Evolutionary conservation across 495 filamentous ascomycete genomes (phyloP).

Genomic region (Lindgomyces ingoldianus): DNA sequence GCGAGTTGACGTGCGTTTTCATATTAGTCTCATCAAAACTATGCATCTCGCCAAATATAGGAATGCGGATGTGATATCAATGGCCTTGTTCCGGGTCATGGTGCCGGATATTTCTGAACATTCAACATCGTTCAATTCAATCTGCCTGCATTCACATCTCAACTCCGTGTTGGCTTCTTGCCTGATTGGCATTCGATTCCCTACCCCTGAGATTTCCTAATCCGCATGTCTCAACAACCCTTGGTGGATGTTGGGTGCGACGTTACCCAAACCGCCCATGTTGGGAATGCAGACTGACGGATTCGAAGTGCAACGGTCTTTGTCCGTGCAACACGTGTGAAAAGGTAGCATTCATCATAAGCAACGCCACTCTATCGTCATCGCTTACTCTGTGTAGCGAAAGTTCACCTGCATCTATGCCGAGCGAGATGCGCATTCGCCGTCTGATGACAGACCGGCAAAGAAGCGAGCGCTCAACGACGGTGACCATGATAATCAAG

Average conservation of each 20-base stretch:
- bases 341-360: constrained; percentile 21
- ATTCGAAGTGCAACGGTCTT: constrained; percentile 65
- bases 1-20: constrained; percentile 45
- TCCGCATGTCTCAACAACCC: constrained; percentile 4
- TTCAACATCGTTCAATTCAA: constrained; percentile 3
- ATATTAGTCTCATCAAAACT: constrained; percentile 18
- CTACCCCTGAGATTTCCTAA: not conserved
- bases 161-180: not conserved
- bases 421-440: constrained; percentile 32
- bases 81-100: not conserved
- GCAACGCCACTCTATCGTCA: not conserved
- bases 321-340: constrained; percentile 66
- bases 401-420: constrained; percentile 36
- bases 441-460: constrained; percentile 15
- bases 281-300: constrained; percentile 3
- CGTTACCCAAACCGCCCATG: not conserved
- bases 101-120: constrained; percentile 4
- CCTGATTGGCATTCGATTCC: not conserved
- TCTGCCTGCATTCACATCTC: not conserved
- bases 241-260: not conserved
- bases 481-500: not conserved
- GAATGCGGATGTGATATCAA: not conserved
- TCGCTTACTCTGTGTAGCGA: constrained; percentile 19
- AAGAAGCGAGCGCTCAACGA: constrained; percentile 28
- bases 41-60: not conserved